These are phyloP conservation scores for Penicillium sclerotigenum DNA, from an alignment of 2,329 filamentous ascomycete species.

Conservation along the genomic window DNA sequence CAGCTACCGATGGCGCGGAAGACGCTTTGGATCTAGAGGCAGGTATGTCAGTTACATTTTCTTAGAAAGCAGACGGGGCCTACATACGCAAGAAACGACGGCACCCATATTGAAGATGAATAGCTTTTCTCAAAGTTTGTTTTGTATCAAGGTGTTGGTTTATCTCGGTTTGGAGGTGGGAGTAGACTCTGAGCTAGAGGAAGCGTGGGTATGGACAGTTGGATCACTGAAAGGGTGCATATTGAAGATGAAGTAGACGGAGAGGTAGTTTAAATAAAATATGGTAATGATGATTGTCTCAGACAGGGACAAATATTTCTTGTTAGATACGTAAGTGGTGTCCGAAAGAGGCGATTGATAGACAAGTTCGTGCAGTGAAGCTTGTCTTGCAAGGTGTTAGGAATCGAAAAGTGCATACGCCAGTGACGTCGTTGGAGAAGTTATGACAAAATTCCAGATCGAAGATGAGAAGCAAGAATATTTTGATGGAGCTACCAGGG, in stretches of 20 bases:
- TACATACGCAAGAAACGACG: constrained; percentile 76
- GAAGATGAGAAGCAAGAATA: neutral
- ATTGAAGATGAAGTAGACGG: constrained; percentile 5
- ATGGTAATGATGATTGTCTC: neutral
- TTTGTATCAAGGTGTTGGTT: constrained; percentile 4
- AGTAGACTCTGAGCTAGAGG: constrained; percentile 25
- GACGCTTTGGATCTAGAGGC: constrained; percentile 54
- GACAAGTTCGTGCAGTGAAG: constrained; percentile 10
- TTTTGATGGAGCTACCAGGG: constrained; percentile 2
- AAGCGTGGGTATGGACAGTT: constrained; percentile 29
- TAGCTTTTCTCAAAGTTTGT: constrained; percentile 8
- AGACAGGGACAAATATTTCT: neutral
- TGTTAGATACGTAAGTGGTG: constrained; percentile 17
- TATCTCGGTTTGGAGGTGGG: constrained; percentile 16
- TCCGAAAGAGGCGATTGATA: constrained; percentile 22
- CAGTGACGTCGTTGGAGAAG: constrained; percentile 4
- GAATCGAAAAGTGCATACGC: neutral
- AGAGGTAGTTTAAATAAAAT: constrained; percentile 7
- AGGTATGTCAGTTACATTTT: constrained; percentile 23
- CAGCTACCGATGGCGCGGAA: constrained; percentile 63
- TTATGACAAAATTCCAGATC: constrained; percentile 1
- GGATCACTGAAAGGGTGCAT: constrained; percentile 33
- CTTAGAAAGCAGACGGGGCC: neutral
- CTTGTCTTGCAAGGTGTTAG: constrained; percentile 2
- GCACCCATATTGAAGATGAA: constrained; percentile 65